phyloP scores from a whole-genome alignment of 208 protist species.

The Novymonas esmeraldas region DNA sequence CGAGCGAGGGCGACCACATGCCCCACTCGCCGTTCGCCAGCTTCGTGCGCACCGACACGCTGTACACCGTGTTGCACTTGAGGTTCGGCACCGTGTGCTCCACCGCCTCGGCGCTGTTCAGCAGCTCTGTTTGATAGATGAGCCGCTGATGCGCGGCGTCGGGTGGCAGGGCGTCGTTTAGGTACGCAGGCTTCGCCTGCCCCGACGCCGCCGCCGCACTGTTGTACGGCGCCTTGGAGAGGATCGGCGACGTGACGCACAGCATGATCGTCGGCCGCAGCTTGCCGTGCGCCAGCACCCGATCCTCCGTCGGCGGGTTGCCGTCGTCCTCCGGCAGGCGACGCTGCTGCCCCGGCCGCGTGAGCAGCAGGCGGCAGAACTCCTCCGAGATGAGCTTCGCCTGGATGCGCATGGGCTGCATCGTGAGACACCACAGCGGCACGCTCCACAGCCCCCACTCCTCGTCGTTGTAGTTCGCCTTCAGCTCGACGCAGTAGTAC shows the following conservation, averaged over 20 bases:
- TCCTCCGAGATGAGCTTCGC: conserved; percentile 91
- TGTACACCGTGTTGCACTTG: conserved; percentile 89
- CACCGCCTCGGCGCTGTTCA: conserved; percentile 50
- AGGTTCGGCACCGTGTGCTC: conserved; percentile 88
- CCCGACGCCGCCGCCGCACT: conserved; percentile 6
- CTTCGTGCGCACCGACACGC: conserved; percentile 86
- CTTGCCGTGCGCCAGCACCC: conserved; percentile 45
- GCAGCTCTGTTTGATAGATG: conserved; percentile 87
- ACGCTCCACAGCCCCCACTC: conserved; percentile 93
- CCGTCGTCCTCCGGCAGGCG: conserved; percentile 90
- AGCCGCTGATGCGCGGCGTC: conserved; percentile 76
- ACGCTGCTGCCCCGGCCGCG: conserved; percentile 68
- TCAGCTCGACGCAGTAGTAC: conserved; percentile 92
- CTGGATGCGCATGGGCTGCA: conserved; percentile 87
- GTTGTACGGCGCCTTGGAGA: conserved; percentile 67
- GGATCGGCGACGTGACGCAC: conserved; percentile 89
- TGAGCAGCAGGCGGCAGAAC: conserved; percentile 79
- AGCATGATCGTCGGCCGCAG: conserved; percentile 84
- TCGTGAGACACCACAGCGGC: conserved; percentile 90
- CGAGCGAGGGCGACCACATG: conserved; percentile 83
- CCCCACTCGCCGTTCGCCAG: conserved; percentile 88
- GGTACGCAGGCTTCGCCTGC: conserved; percentile 39
- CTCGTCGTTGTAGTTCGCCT: conserved; percentile 94
- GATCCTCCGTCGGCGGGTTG: conserved; percentile 63
- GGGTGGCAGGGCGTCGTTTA: conserved; percentile 73